Base-by-base conservation (phyloP, 805 yeast species). In the Suhomyces sp. region DNA sequence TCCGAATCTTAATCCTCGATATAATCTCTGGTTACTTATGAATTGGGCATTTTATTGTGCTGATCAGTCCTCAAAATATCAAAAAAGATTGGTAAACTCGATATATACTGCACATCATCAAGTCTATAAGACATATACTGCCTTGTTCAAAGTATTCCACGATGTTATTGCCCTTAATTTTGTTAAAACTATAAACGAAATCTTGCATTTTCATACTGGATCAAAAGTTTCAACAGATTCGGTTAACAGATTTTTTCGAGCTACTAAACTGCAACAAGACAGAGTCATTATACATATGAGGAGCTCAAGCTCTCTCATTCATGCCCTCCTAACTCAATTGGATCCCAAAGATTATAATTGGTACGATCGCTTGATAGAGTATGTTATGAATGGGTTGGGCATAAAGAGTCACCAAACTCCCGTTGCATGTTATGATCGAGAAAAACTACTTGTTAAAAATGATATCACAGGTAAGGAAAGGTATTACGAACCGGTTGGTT, bases 21-120 rank as follows among this genome's bases (percentile, higher is more conserved):
- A 51, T 44, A 50, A 38, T 25, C 9, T 66, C 5, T 63, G 69
- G 70, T 36, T 44, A 10, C 36, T 65, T 21, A 33, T 63, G 9
- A 51, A 53, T 24, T 67, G 72, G 72, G 41, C 61, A 8, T 60
- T 63, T 30, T 48, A 48, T 41, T 67, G 72, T 44, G 65, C 67
- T 6, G 57, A 57, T 18, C 36, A 43, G 35, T 48, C 58, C 10
- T 38, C 54, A 5, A 41, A 49, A 25, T 45, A 48, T 33, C 54
- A 54, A 35, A 28, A 12, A 11, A 34, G 35, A 9, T 41, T 46
- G 12, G 43, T 46, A 28, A 47, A 53, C 38, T 47, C 60, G 2
- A 9, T 38, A 5, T 38, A 28, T 22, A 44, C 57, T 1, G 38
- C 43, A 20, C 54, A 49, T 27, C 62, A 58, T 39, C 19, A 30